Conservation (phyloP, 768 basidiomycete species). For the Pleurotus salmoneostramineus region DNA sequence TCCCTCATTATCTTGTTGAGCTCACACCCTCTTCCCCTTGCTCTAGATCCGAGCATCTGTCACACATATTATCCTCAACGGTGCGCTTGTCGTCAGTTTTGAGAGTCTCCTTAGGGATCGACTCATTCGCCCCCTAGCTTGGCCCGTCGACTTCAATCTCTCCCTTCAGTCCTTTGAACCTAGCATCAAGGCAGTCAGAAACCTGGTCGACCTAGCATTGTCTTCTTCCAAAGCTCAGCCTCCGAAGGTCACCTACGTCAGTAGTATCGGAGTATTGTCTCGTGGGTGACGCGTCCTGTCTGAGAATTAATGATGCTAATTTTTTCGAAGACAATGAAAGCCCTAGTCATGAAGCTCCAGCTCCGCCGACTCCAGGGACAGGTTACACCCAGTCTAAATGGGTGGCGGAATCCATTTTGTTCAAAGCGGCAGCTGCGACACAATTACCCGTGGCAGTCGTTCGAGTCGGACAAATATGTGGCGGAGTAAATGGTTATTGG, state of each 20-base stretch:
- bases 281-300: conserved; percentile 15
- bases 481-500: conserved; percentile 28
- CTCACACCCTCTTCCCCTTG: not conserved
- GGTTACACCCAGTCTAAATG: conserved; percentile 41
- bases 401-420: conserved; percentile 30
- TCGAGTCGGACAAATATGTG: conserved; percentile 30
- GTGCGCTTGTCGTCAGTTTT: conserved; percentile 11
- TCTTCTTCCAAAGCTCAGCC: conserved; percentile 19
- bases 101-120: not conserved
- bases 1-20: not conserved
- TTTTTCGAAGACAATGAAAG: not conserved
- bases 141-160: conserved; percentile 47
- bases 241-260: conserved; percentile 33
- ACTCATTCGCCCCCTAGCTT: conserved; percentile 20
- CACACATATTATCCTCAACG: conserved; percentile 27
- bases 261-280: conserved; percentile 23
- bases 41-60: conserved; percentile 9
- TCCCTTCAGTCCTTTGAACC: conserved; percentile 39
- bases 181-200: conserved; percentile 34
- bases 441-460: conserved; percentile 15
- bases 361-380: not conserved
- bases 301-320: conserved; percentile 11
- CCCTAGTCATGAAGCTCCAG: not conserved
- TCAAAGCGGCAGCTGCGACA: conserved; percentile 11
- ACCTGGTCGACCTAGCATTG: conserved; percentile 36